Evolutionary conservation across 2,329 filamentous ascomycete species (phyloP).

Genomic region (Torrubiella hemipterigena): DNA sequence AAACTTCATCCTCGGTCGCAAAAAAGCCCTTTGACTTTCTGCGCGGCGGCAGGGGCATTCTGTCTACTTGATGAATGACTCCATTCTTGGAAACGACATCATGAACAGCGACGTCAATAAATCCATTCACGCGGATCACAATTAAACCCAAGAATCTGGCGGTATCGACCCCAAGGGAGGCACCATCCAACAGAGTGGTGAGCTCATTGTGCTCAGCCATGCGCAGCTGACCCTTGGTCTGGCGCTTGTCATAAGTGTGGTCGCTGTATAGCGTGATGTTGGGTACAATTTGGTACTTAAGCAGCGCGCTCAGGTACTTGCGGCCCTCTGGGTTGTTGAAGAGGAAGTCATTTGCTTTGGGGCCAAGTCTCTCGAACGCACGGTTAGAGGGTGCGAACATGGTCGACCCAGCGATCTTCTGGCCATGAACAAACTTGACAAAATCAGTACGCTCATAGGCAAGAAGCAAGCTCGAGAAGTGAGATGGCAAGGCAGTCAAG

Average conservation of each 20-base stretch:
- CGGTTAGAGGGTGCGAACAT: conserved; percentile 71
- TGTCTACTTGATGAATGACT: conserved; percentile 65
- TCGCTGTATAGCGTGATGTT: conserved; percentile 75
- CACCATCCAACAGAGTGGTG: conserved; percentile 56
- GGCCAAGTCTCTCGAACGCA: conserved; percentile 68
- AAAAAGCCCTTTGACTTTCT: conserved; percentile 17
- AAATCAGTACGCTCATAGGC: conserved; percentile 67
- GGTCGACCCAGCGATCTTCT: conserved; percentile 50
- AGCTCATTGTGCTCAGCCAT: conserved; percentile 60
- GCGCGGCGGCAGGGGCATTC: conserved; percentile 66
- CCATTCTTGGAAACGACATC: conserved; percentile 69
- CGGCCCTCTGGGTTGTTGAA: conserved; percentile 63
- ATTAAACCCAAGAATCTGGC: conserved; percentile 55
- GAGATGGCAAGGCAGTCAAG: conserved; percentile 54
- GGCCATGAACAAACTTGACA: conserved; percentile 43
- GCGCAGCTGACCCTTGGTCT: conserved; percentile 18
- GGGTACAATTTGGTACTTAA: conserved; percentile 67
- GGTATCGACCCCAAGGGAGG: conserved; percentile 60
- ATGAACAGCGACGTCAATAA: conserved; percentile 48
- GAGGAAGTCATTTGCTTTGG: conserved; percentile 66
- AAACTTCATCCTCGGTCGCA: conserved; percentile 4
- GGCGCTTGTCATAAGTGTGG: conserved; percentile 49
- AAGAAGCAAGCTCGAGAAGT: conserved; percentile 70
- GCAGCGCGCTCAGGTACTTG: conserved; percentile 64
- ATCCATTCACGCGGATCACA: conserved; percentile 64